Conservation (phyloP, 139 green algal genomes). For the Raphidocelis subcapitata region DNA sequence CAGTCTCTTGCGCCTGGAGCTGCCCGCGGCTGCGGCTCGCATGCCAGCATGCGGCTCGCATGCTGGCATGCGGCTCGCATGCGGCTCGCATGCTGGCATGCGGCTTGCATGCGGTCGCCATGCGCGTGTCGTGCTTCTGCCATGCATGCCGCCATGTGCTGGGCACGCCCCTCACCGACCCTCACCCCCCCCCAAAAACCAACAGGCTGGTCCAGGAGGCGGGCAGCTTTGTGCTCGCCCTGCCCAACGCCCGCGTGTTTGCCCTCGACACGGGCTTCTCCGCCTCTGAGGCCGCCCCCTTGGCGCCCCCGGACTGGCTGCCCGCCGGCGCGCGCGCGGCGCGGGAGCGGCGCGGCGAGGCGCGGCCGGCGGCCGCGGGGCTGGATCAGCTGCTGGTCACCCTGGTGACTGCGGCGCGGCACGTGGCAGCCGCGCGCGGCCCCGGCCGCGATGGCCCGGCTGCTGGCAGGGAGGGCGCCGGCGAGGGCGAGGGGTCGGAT, state of each 20-base stretch:
- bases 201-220: slow-evolving; percentile 69
- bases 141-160: too few relatives aligned
- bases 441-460: background rate
- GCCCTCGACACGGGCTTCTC: slow-evolving; percentile 91
- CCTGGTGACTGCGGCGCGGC: slow-evolving; percentile 39
- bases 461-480: slow-evolving; percentile 31
- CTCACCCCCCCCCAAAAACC: too few relatives aligned
- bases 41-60: too few relatives aligned
- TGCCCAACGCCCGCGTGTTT: slow-evolving; percentile 85
- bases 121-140: too few relatives aligned
- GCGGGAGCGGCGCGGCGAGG: slow-evolving; percentile 46
- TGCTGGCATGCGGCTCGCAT: too few relatives aligned
- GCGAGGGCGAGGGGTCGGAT: slow-evolving; percentile 33
- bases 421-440: background rate
- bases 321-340: slow-evolving; percentile 55
- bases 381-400: slow-evolving; percentile 64
- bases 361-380: background rate
- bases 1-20: background rate
- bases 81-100: too few relatives aligned
- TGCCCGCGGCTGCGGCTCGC: too few relatives aligned
- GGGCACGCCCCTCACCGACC: too few relatives aligned
- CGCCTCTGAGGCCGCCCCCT: slow-evolving; percentile 87
- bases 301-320: slow-evolving; percentile 87
- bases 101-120: too few relatives aligned
- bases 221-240: slow-evolving; percentile 90